A percentile compares a stretch with the other conserved stretches of the same genome.
Conservation (phyloP, 192 early-diverging fungal species). For the Coemansia sp. region DNA sequence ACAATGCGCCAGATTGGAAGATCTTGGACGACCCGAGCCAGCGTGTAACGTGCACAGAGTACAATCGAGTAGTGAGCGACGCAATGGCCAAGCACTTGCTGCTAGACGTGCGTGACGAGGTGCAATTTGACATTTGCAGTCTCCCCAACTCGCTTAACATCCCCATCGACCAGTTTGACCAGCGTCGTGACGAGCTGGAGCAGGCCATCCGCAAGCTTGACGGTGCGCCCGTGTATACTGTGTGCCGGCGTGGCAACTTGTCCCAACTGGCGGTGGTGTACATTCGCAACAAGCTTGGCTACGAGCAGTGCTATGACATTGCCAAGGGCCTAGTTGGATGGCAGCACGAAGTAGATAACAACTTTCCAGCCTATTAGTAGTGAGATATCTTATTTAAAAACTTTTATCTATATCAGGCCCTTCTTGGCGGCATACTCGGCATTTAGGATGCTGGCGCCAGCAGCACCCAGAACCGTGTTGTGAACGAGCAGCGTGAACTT, state of each 20-base stretch:
- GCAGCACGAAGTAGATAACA: slow-evolving; percentile 72
- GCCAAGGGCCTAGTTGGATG: slow-evolving; percentile 81
- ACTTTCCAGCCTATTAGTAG: slow-evolving; percentile 81
- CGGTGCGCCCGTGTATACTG: slow-evolving; percentile 69
- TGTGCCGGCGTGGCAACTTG: slow-evolving; percentile 92
- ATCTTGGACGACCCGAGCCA: slow-evolving; percentile 46
- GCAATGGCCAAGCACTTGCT: slow-evolving; percentile 62
- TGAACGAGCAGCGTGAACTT: slow-evolving; percentile 91
- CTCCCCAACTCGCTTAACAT: slow-evolving; percentile 73
- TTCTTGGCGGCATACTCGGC: slow-evolving; percentile 92
- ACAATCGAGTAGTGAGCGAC: slow-evolving; percentile 46
- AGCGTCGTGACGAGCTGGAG: slow-evolving; percentile 31
- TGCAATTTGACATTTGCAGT: slow-evolving; percentile 83
- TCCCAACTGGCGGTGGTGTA: slow-evolving; percentile 84
- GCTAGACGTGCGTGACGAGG: slow-evolving; percentile 87
- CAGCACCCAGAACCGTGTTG: slow-evolving; percentile 97
- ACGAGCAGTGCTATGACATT: slow-evolving; percentile 74
- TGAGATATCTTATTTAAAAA: not conserved
- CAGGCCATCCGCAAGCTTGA: slow-evolving; percentile 42
- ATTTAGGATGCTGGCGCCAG: slow-evolving; percentile 91
- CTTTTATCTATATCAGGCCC: slow-evolving; percentile 52
- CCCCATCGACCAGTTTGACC: slow-evolving; percentile 49
- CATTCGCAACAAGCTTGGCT: slow-evolving; percentile 68
- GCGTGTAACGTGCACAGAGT: slow-evolving; percentile 61
- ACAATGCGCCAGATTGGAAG: slow-evolving; percentile 63